Evolutionary conservation across 176 grass and related monocot species (phyloP).

Genomic region (Puya raimondii): DNA sequence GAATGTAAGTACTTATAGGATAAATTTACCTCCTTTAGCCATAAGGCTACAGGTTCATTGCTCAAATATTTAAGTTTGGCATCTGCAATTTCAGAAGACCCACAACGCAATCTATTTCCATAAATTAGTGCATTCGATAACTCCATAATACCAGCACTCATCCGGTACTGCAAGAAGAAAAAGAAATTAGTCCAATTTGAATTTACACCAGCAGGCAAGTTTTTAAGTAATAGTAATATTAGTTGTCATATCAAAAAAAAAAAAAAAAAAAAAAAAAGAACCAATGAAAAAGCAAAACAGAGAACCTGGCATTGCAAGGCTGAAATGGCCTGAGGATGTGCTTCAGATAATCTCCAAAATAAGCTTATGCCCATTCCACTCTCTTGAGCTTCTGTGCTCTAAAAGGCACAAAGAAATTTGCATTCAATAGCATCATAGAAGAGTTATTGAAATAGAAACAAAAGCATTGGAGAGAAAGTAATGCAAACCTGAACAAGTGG

Average conservation of each 20-base stretch:
- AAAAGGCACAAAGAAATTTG: conserved; percentile 3
- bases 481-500: conserved; percentile 75
- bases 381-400: conserved; percentile 87
- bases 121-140: conserved; percentile 89
- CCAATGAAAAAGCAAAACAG: neutral
- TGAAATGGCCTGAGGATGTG: conserved; percentile 93
- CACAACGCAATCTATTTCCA: conserved; percentile 66
- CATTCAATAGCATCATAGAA: conserved; percentile 8
- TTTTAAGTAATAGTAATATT: too few species aligned
- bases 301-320: conserved; percentile 76
- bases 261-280: neutral
- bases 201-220: neutral
- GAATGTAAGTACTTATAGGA: conserved; percentile 3
- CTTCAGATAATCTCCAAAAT: conserved; percentile 93
- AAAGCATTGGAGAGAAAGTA: conserved; percentile 1
- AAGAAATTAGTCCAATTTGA: neutral
- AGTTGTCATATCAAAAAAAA: neutral
- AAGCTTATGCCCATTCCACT: conserved; percentile 94
- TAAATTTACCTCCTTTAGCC: conserved; percentile 62
- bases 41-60: conserved; percentile 33
- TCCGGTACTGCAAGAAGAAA: conserved; percentile 62
- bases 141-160: conserved; percentile 97
- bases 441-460: conserved; percentile 2
- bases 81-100: conserved; percentile 70
- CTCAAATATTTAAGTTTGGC: conserved; percentile 64